Conservation (phyloP, 1,284 basidiomycete species). For the Takashimella koratensis region DNA sequence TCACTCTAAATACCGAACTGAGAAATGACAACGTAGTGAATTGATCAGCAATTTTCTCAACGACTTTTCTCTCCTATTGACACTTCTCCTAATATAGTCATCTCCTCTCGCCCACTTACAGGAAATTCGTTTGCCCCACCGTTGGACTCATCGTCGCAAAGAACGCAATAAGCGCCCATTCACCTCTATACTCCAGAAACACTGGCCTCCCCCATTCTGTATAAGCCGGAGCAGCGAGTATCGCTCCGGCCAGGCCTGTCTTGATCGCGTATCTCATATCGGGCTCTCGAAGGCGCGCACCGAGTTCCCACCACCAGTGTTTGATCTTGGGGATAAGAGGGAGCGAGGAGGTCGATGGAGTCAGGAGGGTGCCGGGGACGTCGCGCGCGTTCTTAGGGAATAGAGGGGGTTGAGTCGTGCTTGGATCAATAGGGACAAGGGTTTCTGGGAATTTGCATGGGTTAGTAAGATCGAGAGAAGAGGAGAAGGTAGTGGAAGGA, state of each 20-base stretch:
- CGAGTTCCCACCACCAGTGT: conserved; percentile 70
- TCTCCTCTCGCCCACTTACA: too few relatives aligned
- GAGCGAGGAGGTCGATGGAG: conserved; percentile 62
- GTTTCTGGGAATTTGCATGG: conserved; percentile 53
- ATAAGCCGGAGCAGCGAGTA: conserved; percentile 81
- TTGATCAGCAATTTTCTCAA: too few relatives aligned
- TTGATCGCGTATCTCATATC: conserved; percentile 87
- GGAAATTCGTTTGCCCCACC: conserved; percentile 72
- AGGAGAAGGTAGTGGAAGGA: not conserved
- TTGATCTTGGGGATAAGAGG: conserved; percentile 60
- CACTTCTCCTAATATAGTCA: conserved; percentile 6
- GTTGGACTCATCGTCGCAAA: conserved; percentile 87
- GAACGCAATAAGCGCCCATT: conserved; percentile 93
- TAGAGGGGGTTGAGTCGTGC: conserved; percentile 56
- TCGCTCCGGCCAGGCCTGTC: conserved; percentile 60
- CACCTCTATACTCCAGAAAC: conserved; percentile 76
- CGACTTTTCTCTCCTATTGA: too few relatives aligned
- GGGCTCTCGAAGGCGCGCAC: conserved; percentile 64
- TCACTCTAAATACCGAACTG: conserved; percentile 59
- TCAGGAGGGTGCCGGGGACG: conserved; percentile 77
- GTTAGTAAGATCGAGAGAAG: not conserved
- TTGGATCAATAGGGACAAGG: conserved; percentile 59
- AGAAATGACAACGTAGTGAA: too few relatives aligned
- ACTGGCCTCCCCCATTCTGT: conserved; percentile 69
- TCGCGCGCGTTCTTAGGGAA: conserved; percentile 81